These are phyloP conservation scores for Chlorella sorokiniana DNA, from an alignment of 139 green algal species.

Conservation along the genomic window DNA sequence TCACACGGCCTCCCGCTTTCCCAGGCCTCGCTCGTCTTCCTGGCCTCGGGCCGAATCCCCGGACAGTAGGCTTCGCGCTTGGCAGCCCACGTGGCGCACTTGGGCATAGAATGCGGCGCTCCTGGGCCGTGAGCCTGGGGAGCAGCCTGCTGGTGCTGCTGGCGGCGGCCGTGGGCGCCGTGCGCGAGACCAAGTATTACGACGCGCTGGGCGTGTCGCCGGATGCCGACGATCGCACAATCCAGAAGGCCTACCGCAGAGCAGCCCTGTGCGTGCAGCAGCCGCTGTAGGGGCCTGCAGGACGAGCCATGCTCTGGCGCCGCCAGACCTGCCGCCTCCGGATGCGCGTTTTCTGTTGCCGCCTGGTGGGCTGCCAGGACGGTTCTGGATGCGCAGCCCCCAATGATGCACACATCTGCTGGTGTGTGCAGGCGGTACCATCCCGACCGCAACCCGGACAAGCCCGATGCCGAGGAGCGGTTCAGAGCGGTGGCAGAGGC, in stretches of 20 bases:
- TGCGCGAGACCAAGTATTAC: conserved; percentile 79
- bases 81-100: not conserved
- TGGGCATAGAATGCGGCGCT: not conserved
- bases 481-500: conserved; percentile 74
- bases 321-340: no score
- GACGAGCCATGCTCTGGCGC: no score
- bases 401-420: not conserved
- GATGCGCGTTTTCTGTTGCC: no score
- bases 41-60: no score
- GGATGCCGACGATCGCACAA: conserved; percentile 76
- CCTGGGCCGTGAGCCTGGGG: not conserved
- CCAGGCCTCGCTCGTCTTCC: no score
- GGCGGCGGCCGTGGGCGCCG: conserved; percentile 32
- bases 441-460: conserved; percentile 81
- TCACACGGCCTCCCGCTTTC: no score
- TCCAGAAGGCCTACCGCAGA: conserved; percentile 86
- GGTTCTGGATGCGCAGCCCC: not conserved
- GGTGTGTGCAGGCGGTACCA: conserved; percentile 63
- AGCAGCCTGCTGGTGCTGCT: conserved; percentile 10
- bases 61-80: no score
- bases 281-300: not conserved
- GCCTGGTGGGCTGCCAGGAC: no score
- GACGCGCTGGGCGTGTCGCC: conserved; percentile 63
- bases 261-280: conserved; percentile 60
- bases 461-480: conserved; percentile 79